Evolutionary conservation across 2,329 filamentous ascomycete species (phyloP), one percentile per base, ranked within the genome.

Genomic region (Fusarium penzigii): DNA sequence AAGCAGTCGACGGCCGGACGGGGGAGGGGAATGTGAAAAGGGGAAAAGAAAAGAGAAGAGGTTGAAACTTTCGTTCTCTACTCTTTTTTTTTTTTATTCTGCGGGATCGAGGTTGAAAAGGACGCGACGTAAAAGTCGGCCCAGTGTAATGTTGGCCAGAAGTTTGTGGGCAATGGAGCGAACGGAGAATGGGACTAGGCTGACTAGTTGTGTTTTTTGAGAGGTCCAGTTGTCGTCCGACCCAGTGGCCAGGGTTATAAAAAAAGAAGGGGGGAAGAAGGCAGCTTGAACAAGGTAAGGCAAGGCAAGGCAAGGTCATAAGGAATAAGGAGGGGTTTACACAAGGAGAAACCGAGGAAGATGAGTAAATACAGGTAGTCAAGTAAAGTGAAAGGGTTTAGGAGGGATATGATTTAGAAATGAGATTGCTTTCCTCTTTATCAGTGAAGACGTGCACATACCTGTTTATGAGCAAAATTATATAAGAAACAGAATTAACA

Each of bases 1-100:
- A 48, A 65, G 49, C 52, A 59, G 51, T 58, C 51, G 57, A 60
- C 54, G 58, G 52, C 53, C 56, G 51, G 44, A 45, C 49, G 58
- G 49, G 54, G 58, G 55, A 49, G 10, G 13, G 9, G 32, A 11
- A 14, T 5, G 13, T 11, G 13, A 36, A 36, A 36, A 25, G 10
- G 13, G 32, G 32, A 11, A 14, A 36, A 36, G 32, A 36, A 36
- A 36, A 36, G 13, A 36, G 32, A 36, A 11, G 32, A 36, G 32
- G 32, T 36, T 14, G 32, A 36, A 36, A 14, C 32, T 36, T 36
- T 36, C 20, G 20, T 36, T 36, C 32, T 36, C 13, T 36, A 14
- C 32, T 36, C 32, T 25, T 25, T 25, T 25, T 25, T 25, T 25
- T 25, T 25, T 25, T 25, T 25, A 25, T 25, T 25, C 20, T 25